These are phyloP conservation scores for Diospyros lotus DNA, from an alignment of 148 eudicot genomes.

Conservation along the genomic window DNA sequence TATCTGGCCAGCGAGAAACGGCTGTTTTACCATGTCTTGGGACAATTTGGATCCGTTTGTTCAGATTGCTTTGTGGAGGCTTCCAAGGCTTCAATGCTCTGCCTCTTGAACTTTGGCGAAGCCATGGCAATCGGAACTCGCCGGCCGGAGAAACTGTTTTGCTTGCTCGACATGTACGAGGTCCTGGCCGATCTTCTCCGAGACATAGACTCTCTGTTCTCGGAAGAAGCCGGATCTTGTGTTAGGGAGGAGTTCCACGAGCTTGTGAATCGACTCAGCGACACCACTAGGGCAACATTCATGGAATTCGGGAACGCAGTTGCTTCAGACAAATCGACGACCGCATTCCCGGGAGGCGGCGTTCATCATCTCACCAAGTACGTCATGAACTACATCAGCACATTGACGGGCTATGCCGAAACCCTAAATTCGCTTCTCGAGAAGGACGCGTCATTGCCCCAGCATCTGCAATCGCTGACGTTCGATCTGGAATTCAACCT, in stretches of 20 bases:
- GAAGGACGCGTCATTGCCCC: constrained; percentile 27
- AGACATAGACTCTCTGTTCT: constrained; percentile 43
- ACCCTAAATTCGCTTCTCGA: constrained; percentile 55
- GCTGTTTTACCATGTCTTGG: constrained; percentile 53
- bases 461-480: constrained; percentile 36
- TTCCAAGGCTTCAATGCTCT: constrained; percentile 41
- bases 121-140: constrained; percentile 60
- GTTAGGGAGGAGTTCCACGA: constrained; percentile 48
- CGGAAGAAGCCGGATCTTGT: constrained; percentile 30
- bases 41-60: constrained; percentile 27
- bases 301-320: constrained; percentile 44
- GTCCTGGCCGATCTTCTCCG: constrained; percentile 34
- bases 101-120: constrained; percentile 71
- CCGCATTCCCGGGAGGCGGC: constrained; percentile 52
- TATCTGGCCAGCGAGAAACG: constrained; percentile 54
- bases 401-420: constrained; percentile 35
- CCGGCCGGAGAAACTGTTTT: constrained; percentile 61
- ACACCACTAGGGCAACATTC: constrained; percentile 45
- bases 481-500: constrained; percentile 52
- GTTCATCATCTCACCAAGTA: constrained; percentile 66
- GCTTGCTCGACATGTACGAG: constrained; percentile 71
- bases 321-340: constrained; percentile 37
- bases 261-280: constrained; percentile 43
- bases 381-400: constrained; percentile 66
- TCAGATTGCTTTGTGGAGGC: constrained; percentile 48